Percentiles rank a stretch among this genome's conserved stretches.
Evolutionary conservation across 345 rosid species (phyloP).

Genomic region (Pistacia vera): DNA sequence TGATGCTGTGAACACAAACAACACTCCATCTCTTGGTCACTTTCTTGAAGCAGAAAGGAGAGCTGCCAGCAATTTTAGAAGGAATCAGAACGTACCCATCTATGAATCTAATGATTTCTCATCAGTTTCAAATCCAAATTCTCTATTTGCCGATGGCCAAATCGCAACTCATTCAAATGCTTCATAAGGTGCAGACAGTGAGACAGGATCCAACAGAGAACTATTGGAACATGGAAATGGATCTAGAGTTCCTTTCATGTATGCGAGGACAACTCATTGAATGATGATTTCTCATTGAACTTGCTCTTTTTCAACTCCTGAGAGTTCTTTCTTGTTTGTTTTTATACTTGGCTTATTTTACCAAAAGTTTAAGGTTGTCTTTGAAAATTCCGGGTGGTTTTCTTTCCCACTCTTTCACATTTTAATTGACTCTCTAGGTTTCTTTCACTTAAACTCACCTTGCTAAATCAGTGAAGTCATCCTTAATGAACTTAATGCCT

Average conservation of each 20-base stretch:
- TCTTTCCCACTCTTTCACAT: not conserved
- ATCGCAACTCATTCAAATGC: slow-evolving; percentile 26
- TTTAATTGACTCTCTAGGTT: not conserved
- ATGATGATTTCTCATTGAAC: slow-evolving; percentile 18
- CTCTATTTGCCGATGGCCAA: slow-evolving; percentile 27
- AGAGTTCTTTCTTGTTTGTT: not conserved
- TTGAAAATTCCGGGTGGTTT: slow-evolving; percentile 5
- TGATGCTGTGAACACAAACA: slow-evolving; percentile 51
- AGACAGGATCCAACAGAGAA: slow-evolving; percentile 29
- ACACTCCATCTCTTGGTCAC: slow-evolving; percentile 64
- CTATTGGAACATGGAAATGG: slow-evolving; percentile 34
- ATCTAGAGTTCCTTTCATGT: slow-evolving; percentile 45
- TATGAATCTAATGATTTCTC: slow-evolving; percentile 34
- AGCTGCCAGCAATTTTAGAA: slow-evolving; percentile 36
- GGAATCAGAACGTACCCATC: slow-evolving; percentile 18
- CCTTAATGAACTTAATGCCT: too few relatives aligned
- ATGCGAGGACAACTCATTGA: slow-evolving; percentile 44
- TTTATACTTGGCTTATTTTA: not conserved
- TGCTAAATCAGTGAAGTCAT: too few relatives aligned
- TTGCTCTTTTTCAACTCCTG: not conserved
- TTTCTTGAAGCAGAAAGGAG: slow-evolving; percentile 74
- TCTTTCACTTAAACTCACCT: too few relatives aligned
- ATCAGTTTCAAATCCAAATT: slow-evolving; percentile 22
- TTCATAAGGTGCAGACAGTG: slow-evolving; percentile 18
- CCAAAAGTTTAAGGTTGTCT: slow-evolving; percentile 2